Conservation (phyloP, 140 eudicot genomes). For the Flaveria floridana region DNA sequence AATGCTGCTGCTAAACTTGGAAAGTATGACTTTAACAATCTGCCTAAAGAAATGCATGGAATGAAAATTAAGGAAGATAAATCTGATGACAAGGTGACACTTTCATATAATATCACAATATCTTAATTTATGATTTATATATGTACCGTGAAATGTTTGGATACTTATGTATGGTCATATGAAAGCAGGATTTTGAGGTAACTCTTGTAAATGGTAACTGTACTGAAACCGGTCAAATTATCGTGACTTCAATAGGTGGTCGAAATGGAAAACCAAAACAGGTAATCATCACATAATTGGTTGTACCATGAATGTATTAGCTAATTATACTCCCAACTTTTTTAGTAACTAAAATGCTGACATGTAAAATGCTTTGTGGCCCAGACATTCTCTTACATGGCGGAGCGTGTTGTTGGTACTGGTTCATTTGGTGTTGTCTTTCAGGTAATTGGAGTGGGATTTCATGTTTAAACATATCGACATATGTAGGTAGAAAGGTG, state of each 20-base stretch:
- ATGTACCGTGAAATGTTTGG: background rate
- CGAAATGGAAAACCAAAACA: constrained; percentile 84
- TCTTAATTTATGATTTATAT: background rate
- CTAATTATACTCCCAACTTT: constrained; percentile 10
- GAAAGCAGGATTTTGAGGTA: constrained; percentile 76
- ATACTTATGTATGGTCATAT: constrained; percentile 21
- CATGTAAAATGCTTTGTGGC: constrained; percentile 4
- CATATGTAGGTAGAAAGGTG: background rate
- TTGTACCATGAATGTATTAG: constrained; percentile 11
- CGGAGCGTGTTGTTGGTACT: constrained; percentile 96
- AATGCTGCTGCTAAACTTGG: constrained; percentile 40
- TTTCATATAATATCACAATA: background rate
- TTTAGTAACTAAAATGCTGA: background rate
- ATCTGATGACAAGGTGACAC: constrained; percentile 55
- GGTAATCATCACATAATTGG: constrained; percentile 43
- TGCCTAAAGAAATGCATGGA: constrained; percentile 64
- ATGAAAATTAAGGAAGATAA: constrained; percentile 66
- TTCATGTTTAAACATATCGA: background rate
- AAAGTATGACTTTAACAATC: constrained; percentile 49
- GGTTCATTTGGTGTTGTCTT: constrained; percentile 99
- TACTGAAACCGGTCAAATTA: constrained; percentile 86
- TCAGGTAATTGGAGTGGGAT: constrained; percentile 51
- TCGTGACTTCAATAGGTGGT: constrained; percentile 77
- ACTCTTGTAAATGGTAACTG: constrained; percentile 74
- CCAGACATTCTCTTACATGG: constrained; percentile 94